Evolutionary conservation across 2,329 filamentous ascomycete species (phyloP).

Genomic region (Teratosphaeria nubilosa): DNA sequence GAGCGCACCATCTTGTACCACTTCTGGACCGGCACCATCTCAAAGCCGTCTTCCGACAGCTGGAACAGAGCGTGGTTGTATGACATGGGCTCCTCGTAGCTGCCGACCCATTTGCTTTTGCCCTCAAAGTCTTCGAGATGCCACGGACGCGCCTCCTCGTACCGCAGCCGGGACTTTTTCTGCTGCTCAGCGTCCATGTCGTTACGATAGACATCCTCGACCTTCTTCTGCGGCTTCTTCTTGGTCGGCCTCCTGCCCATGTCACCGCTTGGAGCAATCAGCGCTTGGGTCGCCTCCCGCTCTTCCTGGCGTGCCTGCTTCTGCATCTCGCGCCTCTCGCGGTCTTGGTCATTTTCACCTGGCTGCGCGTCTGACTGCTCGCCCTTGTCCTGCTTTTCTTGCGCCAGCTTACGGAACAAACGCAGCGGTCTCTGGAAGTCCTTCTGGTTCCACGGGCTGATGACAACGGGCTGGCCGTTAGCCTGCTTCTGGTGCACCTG

Average conservation of each 20-base stretch:
- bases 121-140: slow-evolving; percentile 93
- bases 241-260: slow-evolving; percentile 43
- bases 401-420: slow-evolving; percentile 79
- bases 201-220: slow-evolving; percentile 73
- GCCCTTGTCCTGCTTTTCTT: slow-evolving; percentile 42
- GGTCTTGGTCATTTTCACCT: slow-evolving; percentile 54
- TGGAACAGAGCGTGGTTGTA: slow-evolving; percentile 70
- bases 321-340: slow-evolving; percentile 46
- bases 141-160: slow-evolving; percentile 94
- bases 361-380: slow-evolving; percentile 18
- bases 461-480: slow-evolving; percentile 25
- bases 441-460: slow-evolving; percentile 61
- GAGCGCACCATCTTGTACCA: slow-evolving; percentile 85
- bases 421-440: slow-evolving; percentile 83
- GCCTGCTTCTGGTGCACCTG: slow-evolving; percentile 37
- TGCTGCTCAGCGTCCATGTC: slow-evolving; percentile 65
- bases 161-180: slow-evolving; percentile 56
- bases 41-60: slow-evolving; percentile 60
- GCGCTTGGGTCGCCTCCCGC: slow-evolving; percentile 75
- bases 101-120: slow-evolving; percentile 87
- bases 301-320: slow-evolving; percentile 76
- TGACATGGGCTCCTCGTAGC: slow-evolving; percentile 80
- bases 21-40: slow-evolving; percentile 86
- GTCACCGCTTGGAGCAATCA: slow-evolving; percentile 76
- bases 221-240: slow-evolving; percentile 66